Conservation (phyloP, 2,329 filamentous ascomycete genomes). For the Botryotinia globosa region DNA sequence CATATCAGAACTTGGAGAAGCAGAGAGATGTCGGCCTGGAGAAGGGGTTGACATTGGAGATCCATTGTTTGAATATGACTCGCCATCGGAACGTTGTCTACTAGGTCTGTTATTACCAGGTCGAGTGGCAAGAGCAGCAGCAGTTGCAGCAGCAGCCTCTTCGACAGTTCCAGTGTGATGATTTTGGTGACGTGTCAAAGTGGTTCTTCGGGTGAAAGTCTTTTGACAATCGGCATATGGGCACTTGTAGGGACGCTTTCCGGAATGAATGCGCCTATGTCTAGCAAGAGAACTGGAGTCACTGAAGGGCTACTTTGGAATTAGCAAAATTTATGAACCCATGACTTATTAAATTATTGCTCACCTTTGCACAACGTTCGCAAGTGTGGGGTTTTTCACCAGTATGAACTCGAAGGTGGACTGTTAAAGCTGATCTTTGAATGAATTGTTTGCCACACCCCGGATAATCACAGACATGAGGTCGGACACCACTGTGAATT, state of each 20-base stretch:
- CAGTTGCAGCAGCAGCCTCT: constrained; percentile 85
- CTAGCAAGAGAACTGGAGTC: constrained; percentile 92
- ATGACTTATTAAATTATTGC: constrained; percentile 19
- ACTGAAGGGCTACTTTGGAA: constrained; percentile 74
- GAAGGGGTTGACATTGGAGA: constrained; percentile 80
- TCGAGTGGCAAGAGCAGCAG: constrained; percentile 69
- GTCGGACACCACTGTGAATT: constrained; percentile 87
- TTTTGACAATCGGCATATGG: constrained; percentile 97
- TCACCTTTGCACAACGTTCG: constrained; percentile 91
- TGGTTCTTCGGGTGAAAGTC: constrained; percentile 94
- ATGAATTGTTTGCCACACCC: constrained; percentile 96
- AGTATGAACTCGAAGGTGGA: constrained; percentile 92
- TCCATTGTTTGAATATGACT: constrained; percentile 66
- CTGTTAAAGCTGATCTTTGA: constrained; percentile 90
- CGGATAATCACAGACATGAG: constrained; percentile 87
- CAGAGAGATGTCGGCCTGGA: constrained; percentile 72
- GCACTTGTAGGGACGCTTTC: constrained; percentile 95
- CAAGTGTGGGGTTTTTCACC: constrained; percentile 99
- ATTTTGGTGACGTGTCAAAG: constrained; percentile 91
- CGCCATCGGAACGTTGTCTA: constrained; percentile 65
- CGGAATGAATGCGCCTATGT: constrained; percentile 91
- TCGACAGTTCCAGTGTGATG: constrained; percentile 94
- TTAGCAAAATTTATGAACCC: constrained; percentile 27
- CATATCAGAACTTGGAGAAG: constrained; percentile 76
- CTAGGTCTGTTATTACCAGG: constrained; percentile 42